phyloP scores from a whole-genome alignment of 306 rosid species.

The Vicia sativa region DNA sequence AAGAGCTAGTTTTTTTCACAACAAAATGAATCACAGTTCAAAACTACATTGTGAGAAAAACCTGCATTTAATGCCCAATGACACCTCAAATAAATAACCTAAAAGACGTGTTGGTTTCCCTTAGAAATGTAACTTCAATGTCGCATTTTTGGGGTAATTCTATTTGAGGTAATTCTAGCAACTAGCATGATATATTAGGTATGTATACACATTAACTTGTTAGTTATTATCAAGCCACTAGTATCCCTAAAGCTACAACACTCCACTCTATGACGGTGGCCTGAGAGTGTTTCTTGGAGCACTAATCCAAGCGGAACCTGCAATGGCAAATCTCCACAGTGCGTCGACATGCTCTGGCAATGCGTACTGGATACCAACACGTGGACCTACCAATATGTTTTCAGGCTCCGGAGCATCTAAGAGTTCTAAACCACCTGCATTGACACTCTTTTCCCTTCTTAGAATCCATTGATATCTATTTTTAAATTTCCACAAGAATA shows the following conservation, averaged over 20 bases:
- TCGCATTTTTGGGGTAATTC: neutral
- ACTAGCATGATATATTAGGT: neutral
- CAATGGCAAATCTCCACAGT: constrained; percentile 90
- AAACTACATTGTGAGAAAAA: neutral
- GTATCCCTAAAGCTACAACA: constrained; percentile 9
- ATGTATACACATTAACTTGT: neutral
- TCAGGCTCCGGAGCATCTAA: constrained; percentile 82
- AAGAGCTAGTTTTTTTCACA: neutral
- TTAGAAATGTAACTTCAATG: neutral
- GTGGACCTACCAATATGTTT: constrained; percentile 78
- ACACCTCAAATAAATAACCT: neutral
- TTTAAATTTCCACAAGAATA: constrained; percentile 2
- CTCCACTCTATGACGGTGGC: constrained; percentile 38
- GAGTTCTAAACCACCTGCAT: constrained; percentile 82
- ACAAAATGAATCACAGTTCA: neutral
- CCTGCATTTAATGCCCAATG: neutral
- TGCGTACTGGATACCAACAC: constrained; percentile 86
- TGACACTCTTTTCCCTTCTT: constrained; percentile 26
- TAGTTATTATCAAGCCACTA: neutral
- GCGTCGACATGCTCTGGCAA: constrained; percentile 78
- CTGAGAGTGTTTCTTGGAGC: constrained; percentile 84
- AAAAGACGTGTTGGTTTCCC: neutral
- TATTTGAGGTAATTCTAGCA: neutral
- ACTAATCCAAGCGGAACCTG: constrained; percentile 91
- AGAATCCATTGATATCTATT: constrained; percentile 2